Evolutionary conservation across 768 basidiomycete genomes (phyloP), one percentile per base, ranked within the genome.

Genomic region (Boletus fagicola): DNA sequence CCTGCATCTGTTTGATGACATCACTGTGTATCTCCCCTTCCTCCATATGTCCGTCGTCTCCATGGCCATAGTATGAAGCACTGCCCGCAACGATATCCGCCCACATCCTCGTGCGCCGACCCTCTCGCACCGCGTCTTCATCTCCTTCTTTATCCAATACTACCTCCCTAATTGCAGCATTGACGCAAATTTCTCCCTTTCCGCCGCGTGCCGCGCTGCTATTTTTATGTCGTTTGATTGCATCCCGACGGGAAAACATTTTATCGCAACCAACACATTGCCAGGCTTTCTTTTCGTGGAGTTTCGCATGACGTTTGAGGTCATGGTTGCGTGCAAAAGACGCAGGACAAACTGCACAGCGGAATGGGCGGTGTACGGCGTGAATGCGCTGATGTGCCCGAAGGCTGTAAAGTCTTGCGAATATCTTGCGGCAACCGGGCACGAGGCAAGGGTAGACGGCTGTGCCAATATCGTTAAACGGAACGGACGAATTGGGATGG

Each of bases 381-480:
- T 91, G 89, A 31, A 82, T 70, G 39, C 83, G 84, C 64, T 88
- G 83, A 70, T 92, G 90, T 3, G 83, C 79, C 6, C 89, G 86
- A 9, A 92, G 78, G 61, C 76, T 81, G 69, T 84, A 87, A 13
- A 90, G 76, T 12, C 86, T 83, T 46, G 83, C 80, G 68, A 92
- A 92, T 7, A 76, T 82, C 73, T 88, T 90, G 57, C 72, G 75
- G 68, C 90, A 92, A 33, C 80, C 76, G 28, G 78, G 73, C 18
- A 83, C 75, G n/a, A 84, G 78, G 68, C 90, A 92, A 5, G 90
- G 90, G 63, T 90, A 85, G n/a, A 91, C 87, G 9, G 88, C 87
- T 13, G 88, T 87, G 36, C 83, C 84, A 47, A 87, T 86, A 62
- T 85, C 85, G 49, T 66, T 60, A 53, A 73, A 67, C 24, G 72